phyloP scores from a whole-genome alignment of 2,329 filamentous ascomycete species.

The Sporothrix humicola region DNA sequence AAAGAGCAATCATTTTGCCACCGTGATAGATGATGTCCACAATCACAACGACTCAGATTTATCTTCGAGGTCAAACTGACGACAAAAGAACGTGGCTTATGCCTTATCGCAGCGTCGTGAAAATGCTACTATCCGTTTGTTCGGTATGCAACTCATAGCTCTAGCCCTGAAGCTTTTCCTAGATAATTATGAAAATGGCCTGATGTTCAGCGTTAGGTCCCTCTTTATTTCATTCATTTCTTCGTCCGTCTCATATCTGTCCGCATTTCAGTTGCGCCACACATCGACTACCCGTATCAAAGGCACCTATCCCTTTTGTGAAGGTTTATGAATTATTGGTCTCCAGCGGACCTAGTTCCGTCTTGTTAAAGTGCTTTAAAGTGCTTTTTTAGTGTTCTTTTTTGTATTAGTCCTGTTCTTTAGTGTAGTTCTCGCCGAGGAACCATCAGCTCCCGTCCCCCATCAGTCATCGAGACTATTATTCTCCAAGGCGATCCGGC shows the following conservation, averaged over 20 bases:
- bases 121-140: slow-evolving; percentile 12
- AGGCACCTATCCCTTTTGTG: no score
- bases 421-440: background rate
- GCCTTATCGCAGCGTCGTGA: background rate
- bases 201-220: background rate
- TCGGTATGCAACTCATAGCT: background rate
- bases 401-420: background rate
- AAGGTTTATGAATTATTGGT: background rate
- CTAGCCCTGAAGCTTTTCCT: background rate
- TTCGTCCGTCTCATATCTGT: slow-evolving; percentile 6
- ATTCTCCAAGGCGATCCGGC: background rate
- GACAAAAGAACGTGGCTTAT: background rate
- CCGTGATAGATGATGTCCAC: background rate
- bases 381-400: background rate
- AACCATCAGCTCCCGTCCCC: background rate
- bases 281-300: background rate
- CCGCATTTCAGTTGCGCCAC: background rate
- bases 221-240: background rate
- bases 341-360: slow-evolving; percentile 1
- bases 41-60: no score
- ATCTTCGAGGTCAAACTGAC: background rate
- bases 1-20: background rate
- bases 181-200: background rate
- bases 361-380: background rate
- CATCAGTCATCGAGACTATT: background rate